Conservation (phyloP, 2,329 filamentous ascomycete species). For the Talaromyces sp. region DNA sequence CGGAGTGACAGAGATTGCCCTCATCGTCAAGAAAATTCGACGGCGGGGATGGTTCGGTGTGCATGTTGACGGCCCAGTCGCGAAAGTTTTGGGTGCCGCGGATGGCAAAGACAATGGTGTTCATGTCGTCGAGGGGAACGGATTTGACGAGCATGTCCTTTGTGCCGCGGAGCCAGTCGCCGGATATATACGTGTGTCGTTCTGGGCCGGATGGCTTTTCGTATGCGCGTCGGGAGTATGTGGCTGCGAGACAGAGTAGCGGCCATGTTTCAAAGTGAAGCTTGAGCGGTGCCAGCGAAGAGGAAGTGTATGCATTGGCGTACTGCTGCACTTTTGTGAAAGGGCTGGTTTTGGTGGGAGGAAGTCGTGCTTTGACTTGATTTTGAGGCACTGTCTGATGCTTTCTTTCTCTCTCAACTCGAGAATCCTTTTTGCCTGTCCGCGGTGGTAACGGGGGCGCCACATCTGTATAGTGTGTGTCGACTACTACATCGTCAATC, state of each 20-base stretch:
- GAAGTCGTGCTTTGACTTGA: slow-evolving; percentile 16
- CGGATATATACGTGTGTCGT: slow-evolving; percentile 62
- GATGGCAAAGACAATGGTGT: slow-evolving; percentile 78
- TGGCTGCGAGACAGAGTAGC: slow-evolving; percentile 70
- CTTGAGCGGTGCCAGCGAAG: slow-evolving; percentile 61
- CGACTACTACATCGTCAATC: neutral
- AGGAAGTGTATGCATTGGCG: slow-evolving; percentile 68
- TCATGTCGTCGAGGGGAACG: slow-evolving; percentile 69
- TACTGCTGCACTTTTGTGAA: slow-evolving; percentile 76
- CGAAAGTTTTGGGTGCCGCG: slow-evolving; percentile 73
- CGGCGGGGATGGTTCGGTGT: slow-evolving; percentile 62
- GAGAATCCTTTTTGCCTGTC: neutral
- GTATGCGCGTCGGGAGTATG: slow-evolving; percentile 73
- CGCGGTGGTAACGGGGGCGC: neutral
- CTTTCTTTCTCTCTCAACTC: neutral
- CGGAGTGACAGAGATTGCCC: slow-evolving; percentile 72
- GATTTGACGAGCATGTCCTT: slow-evolving; percentile 85
- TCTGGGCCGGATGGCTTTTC: slow-evolving; percentile 58
- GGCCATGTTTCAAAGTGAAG: slow-evolving; percentile 72
- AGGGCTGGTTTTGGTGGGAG: slow-evolving; percentile 39
- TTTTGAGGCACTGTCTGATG: neutral
- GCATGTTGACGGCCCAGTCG: slow-evolving; percentile 83
- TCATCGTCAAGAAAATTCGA: slow-evolving; percentile 69
- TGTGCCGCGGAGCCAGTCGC: slow-evolving; percentile 68
- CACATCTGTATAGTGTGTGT: neutral